phyloP scores from a whole-genome alignment of 2,329 filamentous ascomycete species.

The Fonsecaea nubica region DNA sequence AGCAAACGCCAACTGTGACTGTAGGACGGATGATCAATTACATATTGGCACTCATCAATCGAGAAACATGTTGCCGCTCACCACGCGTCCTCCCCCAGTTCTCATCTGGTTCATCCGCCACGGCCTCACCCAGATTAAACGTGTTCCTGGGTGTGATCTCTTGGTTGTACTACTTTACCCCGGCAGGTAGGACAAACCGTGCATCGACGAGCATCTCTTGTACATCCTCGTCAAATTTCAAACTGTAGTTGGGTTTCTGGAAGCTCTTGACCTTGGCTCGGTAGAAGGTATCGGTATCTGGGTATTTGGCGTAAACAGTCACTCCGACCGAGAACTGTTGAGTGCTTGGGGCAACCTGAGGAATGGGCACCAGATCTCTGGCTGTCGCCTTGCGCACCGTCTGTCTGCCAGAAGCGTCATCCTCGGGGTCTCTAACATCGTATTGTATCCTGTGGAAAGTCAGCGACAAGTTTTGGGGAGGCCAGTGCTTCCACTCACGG shows the following conservation, averaged over 20 bases:
- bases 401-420: slow-evolving; percentile 36
- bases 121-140: slow-evolving; percentile 9
- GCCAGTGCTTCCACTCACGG: slow-evolving; percentile 51
- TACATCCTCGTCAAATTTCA: slow-evolving; percentile 79
- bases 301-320: slow-evolving; percentile 78
- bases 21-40: neutral
- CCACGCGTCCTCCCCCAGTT: neutral
- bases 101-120: slow-evolving; percentile 15
- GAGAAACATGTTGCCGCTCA: neutral
- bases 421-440: slow-evolving; percentile 37
- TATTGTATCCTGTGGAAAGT: slow-evolving; percentile 33
- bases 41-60: neutral
- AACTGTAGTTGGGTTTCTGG: slow-evolving; percentile 59
- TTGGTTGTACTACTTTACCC: slow-evolving; percentile 64
- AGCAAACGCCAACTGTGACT: slow-evolving; percentile 36
- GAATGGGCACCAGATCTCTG: slow-evolving; percentile 78
- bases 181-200: slow-evolving; percentile 67
- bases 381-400: slow-evolving; percentile 68
- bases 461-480: slow-evolving; percentile 20
- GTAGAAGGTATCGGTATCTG: slow-evolving; percentile 85
- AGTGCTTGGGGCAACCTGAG: slow-evolving; percentile 64
- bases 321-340: slow-evolving; percentile 70
- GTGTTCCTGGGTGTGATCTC: slow-evolving; percentile 36
- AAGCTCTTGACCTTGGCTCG: slow-evolving; percentile 75
- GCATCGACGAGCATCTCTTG: slow-evolving; percentile 76